Percentiles rank a stretch among this genome's conserved stretches.
Evolutionary conservation across 768 basidiomycete genomes (phyloP).

Genomic region (Leucocoprinus birnbaumii): DNA sequence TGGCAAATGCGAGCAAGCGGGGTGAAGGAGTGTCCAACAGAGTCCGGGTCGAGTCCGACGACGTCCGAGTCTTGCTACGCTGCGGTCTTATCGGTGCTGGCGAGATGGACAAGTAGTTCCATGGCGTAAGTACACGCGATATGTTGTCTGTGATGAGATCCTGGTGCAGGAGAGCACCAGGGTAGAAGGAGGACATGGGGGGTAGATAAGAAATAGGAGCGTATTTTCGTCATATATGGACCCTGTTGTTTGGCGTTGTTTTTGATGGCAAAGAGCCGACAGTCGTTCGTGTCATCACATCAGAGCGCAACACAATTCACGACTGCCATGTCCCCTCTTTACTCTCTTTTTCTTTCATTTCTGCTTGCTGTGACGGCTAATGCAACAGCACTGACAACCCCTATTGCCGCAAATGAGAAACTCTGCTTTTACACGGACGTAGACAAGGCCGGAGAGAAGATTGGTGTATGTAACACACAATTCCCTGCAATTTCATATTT

Average conservation of each 20-base stretch:
- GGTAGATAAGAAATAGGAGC: conserved; percentile 6
- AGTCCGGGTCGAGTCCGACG: conserved; percentile 21
- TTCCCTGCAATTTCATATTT: conserved; percentile 7
- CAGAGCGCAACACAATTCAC: neutral
- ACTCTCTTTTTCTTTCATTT: conserved; percentile 32
- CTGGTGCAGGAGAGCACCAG: neutral
- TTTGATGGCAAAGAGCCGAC: neutral
- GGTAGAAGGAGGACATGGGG: conserved; percentile 6
- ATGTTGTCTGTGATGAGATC: neutral
- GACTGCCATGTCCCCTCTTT: conserved; percentile 25
- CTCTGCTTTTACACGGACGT: conserved; percentile 96
- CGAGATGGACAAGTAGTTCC: conserved; percentile 10
- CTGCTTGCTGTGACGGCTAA: conserved; percentile 29
- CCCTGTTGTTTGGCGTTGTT: conserved; percentile 3
- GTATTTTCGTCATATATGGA: neutral
- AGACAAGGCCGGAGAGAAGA: conserved; percentile 92
- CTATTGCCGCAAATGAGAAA: conserved; percentile 74
- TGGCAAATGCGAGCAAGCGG: conserved; percentile 10
- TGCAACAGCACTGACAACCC: conserved; percentile 76
- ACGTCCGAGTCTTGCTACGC: conserved; percentile 20
- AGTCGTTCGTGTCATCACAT: conserved; percentile 1
- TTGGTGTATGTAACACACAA: conserved; percentile 57
- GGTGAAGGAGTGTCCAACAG: conserved; percentile 26
- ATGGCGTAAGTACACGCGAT: conserved; percentile 8
- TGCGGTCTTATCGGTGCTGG: conserved; percentile 17